A percentile compares a stretch with the other conserved stretches of the same genome.
Conservation (phyloP, 768 basidiomycete species). For the Mycena floridula region DNA sequence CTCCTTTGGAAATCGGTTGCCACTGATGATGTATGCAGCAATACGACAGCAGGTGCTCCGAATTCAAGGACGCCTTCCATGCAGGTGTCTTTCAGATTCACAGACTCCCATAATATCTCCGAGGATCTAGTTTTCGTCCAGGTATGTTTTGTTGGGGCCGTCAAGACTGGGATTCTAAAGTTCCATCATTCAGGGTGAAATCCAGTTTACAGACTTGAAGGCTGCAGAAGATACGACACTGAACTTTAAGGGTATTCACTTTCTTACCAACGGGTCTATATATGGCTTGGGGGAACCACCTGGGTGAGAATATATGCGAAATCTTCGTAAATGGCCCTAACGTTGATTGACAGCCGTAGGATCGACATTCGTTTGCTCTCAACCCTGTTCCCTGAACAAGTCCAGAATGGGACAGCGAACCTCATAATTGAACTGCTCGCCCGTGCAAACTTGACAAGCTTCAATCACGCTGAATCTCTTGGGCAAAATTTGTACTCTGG, state of each 20-base stretch:
- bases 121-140: constrained; percentile 55
- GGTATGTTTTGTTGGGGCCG: constrained; percentile 41
- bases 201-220: constrained; percentile 52
- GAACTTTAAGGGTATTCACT: constrained; percentile 76
- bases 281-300: constrained; percentile 63
- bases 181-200: constrained; percentile 53
- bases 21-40: constrained; percentile 39
- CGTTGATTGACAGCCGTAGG: constrained; percentile 37
- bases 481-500: constrained; percentile 41
- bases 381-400: constrained; percentile 50
- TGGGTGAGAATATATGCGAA: constrained; percentile 38
- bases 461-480: constrained; percentile 59
- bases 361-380: constrained; percentile 67
- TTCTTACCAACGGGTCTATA: constrained; percentile 67
- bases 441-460: constrained; percentile 50
- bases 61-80: constrained; percentile 64
- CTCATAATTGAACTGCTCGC: constrained; percentile 55
- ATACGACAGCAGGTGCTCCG: constrained; percentile 57
- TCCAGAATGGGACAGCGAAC: constrained; percentile 52
- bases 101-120: constrained; percentile 36
- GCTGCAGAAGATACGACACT: constrained; percentile 53
- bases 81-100: constrained; percentile 59
- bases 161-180: constrained; percentile 3
- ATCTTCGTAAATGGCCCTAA: not conserved
- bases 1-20: constrained; percentile 47